phyloP scores from a whole-genome alignment of 345 rosid genomes.

The Iberis pinnata region DNA sequence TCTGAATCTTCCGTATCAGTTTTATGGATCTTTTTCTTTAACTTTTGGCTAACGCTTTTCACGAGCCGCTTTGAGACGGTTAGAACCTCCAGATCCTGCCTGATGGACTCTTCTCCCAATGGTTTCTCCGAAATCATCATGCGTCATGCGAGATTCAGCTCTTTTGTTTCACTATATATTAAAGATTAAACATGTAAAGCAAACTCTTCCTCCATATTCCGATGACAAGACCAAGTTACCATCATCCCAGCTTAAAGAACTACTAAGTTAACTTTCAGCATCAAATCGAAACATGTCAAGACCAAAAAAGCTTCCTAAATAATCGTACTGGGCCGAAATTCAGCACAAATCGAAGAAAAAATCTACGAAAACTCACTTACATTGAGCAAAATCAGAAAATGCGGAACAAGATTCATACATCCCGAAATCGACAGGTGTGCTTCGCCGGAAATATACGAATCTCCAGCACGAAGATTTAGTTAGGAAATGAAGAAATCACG shows the following conservation, averaged over 20 bases:
- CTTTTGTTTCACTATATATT: neutral
- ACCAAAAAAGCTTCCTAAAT: neutral
- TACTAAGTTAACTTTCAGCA: neutral
- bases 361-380: constrained; percentile 18
- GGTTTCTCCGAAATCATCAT: constrained; percentile 45
- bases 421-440: neutral
- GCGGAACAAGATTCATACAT: constrained; percentile 6
- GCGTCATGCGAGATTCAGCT: constrained; percentile 5
- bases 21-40: constrained; percentile 50
- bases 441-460: no score
- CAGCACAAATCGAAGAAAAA: neutral
- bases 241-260: constrained; percentile 1
- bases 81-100: constrained; percentile 58
- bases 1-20: constrained; percentile 53
- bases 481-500: no score
- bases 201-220: neutral
- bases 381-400: constrained; percentile 5
- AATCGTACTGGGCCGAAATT: neutral
- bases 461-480: no score
- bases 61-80: constrained; percentile 66
- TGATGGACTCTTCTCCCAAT: constrained; percentile 48
- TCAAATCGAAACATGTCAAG: neutral
- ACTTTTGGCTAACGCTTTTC: constrained; percentile 68
- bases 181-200: neutral
- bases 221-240: neutral